Evolutionary conservation across 78 protist genomes (phyloP).

Genomic region (Cavenderia fasciculata): DNA sequence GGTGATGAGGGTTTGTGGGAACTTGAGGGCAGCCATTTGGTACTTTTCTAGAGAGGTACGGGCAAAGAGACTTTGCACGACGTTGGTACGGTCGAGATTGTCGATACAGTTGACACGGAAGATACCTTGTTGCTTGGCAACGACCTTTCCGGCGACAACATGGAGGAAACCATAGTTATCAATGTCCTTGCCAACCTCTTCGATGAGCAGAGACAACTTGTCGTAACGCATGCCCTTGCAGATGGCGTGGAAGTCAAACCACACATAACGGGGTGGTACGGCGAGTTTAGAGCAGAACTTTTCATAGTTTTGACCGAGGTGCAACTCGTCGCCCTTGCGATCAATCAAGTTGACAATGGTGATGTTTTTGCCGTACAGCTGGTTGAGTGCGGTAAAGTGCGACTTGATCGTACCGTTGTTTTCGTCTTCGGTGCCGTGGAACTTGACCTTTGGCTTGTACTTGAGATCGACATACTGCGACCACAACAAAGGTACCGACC

Average conservation of each 20-base stretch:
- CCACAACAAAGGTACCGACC: conserved; percentile 83
- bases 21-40: conserved; percentile 9
- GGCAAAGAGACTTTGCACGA: conserved; percentile 88
- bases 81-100: conserved; percentile 97
- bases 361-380: conserved; percentile 27
- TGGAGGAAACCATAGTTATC: conserved; percentile 2
- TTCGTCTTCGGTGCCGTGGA: conserved; percentile 41
- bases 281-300: neutral
- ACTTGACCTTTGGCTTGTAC: conserved; percentile 34
- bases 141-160: conserved; percentile 1
- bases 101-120: conserved; percentile 97
- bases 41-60: neutral
- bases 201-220: conserved; percentile 48
- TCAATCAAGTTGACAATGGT: conserved; percentile 71
- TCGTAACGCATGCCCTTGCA: conserved; percentile 76
- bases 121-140: conserved; percentile 75
- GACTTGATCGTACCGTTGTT: neutral
- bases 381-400: conserved; percentile 38
- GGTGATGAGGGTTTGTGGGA: neutral
- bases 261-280: too few relatives aligned
- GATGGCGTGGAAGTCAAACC: conserved; percentile 83
- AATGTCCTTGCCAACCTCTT: conserved; percentile 12
- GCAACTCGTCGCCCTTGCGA: conserved; percentile 63
- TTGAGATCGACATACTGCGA: conserved; percentile 47
- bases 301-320: conserved; percentile 72